phyloP scores from a whole-genome alignment of 1,139 yeast genomes.

The Lodderomyces pseudojiufengensis region DNA sequence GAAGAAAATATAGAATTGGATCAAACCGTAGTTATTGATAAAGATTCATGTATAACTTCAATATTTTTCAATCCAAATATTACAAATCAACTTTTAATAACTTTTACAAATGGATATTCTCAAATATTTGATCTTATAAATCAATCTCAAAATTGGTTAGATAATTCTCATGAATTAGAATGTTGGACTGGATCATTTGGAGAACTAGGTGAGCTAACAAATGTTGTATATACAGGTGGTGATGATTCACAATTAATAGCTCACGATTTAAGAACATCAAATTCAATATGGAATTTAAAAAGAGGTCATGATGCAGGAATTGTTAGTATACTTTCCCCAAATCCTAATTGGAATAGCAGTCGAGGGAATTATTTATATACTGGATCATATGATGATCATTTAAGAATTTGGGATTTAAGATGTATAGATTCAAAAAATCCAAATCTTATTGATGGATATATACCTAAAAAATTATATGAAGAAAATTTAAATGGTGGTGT shows the following conservation, averaged over 20 bases:
- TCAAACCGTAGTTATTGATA: conserved; percentile 41
- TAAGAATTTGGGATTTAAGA: conserved; percentile 69
- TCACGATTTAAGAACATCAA: conserved; percentile 58
- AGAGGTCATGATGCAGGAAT: conserved; percentile 84
- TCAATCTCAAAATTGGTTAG: conserved; percentile 15
- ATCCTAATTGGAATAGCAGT: conserved; percentile 32
- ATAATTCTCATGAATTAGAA: conserved; percentile 58
- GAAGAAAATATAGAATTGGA: conserved; percentile 17
- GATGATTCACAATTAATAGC: conserved; percentile 79
- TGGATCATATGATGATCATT: conserved; percentile 86
- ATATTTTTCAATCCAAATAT: conserved; percentile 52
- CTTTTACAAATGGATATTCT: conserved; percentile 58
- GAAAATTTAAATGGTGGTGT: conserved; percentile 86
- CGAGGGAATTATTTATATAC: conserved; percentile 67
- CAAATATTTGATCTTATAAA: conserved; percentile 29
- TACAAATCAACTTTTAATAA: conserved; percentile 36
- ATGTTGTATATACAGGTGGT: conserved; percentile 82
- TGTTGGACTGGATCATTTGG: conserved; percentile 91
- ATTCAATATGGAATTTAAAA: conserved; percentile 51
- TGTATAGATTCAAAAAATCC: conserved; percentile 40
- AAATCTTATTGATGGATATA: conserved; percentile 40
- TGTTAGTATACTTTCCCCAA: conserved; percentile 55
- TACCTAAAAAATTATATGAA: conserved; percentile 42
- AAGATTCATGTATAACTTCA: conserved; percentile 58
- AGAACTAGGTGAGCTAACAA: conserved; percentile 44